Base-by-base conservation (phyloP, 192 early-diverging fungal species). In the Umbelopsis vinacea region DNA sequence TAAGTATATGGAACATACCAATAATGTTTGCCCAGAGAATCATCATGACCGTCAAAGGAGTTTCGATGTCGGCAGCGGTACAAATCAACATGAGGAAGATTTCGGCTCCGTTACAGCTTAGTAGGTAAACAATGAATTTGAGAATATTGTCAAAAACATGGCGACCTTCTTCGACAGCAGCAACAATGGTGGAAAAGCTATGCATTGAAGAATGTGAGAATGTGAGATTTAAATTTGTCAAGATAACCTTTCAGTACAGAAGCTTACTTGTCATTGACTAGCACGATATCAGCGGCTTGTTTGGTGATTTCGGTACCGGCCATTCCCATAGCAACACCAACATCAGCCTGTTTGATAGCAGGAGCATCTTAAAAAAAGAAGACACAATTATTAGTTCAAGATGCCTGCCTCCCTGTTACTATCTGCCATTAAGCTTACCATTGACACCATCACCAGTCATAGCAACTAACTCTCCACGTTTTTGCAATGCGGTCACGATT, bases 11-110 rank as follows among this genome's bases (percentile, higher is more conserved):
- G 33, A 71, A 54, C 54, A n/a, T 85, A 83, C 83, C 80, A 76
- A 97, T 94, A 55, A 98, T 96, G 81, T 98, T 98, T 10, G 95
- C 95, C 92, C 92, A 95, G 67, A 97, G 82, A 81, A 97, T 96
- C 91, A 93, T 92, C 50, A 95, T 96, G 6, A 90, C 92, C 2
- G 95, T 94, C 66, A 96, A 94, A 2, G 95, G 96, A 29, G 91
- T 76, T 0, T 89, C 88, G 15, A 92, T 75, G 74, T 96, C 90
- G 55, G 89, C 81, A 38, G 88, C 76, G 0, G 95, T 71, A 23
- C 87, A 93, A 71, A 91, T 83, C 52, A 98, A 74, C 85, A 95
- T 89, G 69, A 97, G 77, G 69, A 96, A 90, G 70, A 98, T 94
- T 84, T 98, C 96, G 46, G 95, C 95, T 48, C 91, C 91, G 78